These are phyloP conservation scores for Chenopodium quinoa DNA, from an alignment of 148 eudicot genomes.

Conservation along the genomic window DNA sequence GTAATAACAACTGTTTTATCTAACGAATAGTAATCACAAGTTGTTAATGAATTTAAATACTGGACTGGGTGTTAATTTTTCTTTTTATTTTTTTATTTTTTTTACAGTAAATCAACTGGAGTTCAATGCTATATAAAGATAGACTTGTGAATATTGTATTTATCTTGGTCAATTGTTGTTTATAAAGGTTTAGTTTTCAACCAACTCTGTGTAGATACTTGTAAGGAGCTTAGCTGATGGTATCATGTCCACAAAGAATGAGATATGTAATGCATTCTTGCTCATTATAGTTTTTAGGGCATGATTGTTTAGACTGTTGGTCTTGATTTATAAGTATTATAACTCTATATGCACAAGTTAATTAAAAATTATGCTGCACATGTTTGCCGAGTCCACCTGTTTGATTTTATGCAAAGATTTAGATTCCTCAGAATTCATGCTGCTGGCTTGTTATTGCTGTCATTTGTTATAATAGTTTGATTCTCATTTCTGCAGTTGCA, in stretches of 20 bases:
- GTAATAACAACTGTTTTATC: neutral
- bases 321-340: neutral
- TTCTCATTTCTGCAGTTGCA: constrained; percentile 1
- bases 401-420: neutral
- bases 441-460: neutral
- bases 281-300: neutral
- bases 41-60: neutral
- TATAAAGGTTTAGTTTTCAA: neutral
- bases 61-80: neutral
- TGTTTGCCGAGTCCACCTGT: neutral
- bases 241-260: neutral
- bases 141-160: neutral
- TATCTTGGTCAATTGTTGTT: neutral
- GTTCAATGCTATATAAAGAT: neutral
- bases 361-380: no score
- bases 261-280: neutral
- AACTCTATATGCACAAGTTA: neutral
- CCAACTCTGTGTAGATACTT: neutral
- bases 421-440: neutral
- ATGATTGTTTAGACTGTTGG: neutral
- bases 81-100: no score
- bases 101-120: neutral
- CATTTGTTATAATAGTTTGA: neutral
- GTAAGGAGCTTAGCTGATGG: neutral
- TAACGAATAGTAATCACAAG: neutral